These are phyloP conservation scores for Exophiala sp. DNA, from an alignment of 2,329 filamentous ascomycete genomes.

Conservation along the genomic window DNA sequence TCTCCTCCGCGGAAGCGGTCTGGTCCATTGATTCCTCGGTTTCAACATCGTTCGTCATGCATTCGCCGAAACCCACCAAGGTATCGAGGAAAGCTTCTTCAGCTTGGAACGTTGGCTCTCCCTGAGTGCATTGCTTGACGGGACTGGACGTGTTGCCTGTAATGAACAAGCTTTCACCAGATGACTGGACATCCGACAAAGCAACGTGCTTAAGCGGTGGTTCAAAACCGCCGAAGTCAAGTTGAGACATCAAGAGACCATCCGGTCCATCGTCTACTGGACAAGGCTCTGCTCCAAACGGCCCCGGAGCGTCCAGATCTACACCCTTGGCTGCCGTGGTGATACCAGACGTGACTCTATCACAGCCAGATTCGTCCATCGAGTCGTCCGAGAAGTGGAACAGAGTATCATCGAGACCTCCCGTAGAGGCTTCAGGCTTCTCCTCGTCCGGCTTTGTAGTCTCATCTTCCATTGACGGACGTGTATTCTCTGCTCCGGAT, in stretches of 20 bases:
- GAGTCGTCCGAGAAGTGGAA: conserved; percentile 1
- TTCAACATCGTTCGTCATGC: not conserved
- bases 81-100: not conserved
- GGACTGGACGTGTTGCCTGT: conserved; percentile 4
- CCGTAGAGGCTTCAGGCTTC: not conserved
- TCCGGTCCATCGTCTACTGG: not conserved
- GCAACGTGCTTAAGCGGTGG: conserved; percentile 18
- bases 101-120: not conserved
- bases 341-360: not conserved
- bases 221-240: conserved; percentile 15
- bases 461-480: not conserved
- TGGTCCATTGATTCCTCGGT: not conserved
- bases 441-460: not conserved
- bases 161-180: conserved; percentile 2
- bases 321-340: not conserved
- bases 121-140: not conserved
- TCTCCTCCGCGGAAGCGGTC: not conserved
- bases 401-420: not conserved
- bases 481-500: not conserved
- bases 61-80: not conserved
- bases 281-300: not conserved
- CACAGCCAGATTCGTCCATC: not conserved
- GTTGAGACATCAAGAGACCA: conserved; percentile 5
- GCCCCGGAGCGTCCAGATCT: not conserved
- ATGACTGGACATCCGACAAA: conserved; percentile 16